These are phyloP conservation scores for Tephrocybe sp. DNA, from an alignment of 768 basidiomycete genomes.

Conservation along the genomic window DNA sequence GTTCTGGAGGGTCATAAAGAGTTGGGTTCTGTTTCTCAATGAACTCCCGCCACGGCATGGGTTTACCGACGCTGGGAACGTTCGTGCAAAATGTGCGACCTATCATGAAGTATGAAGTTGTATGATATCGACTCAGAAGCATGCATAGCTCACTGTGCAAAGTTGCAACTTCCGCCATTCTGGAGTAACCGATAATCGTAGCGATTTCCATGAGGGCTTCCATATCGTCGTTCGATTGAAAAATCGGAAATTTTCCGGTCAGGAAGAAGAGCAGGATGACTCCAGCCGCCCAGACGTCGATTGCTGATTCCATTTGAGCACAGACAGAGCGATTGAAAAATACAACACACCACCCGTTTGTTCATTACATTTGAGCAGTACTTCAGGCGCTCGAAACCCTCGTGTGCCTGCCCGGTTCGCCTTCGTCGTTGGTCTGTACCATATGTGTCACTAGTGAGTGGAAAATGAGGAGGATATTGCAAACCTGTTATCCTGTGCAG, in stretches of 20 bases:
- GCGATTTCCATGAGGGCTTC: conserved; percentile 97
- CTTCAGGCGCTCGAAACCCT: conserved; percentile 96
- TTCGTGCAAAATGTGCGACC: conserved; percentile 92
- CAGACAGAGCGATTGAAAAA: not conserved
- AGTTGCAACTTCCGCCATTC: conserved; percentile 83
- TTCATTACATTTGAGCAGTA: conserved; percentile 89
- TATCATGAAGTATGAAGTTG: conserved; percentile 26
- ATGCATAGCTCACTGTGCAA: conserved; percentile 74
- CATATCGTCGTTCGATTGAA: conserved; percentile 90
- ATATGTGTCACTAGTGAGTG: conserved; percentile 7
- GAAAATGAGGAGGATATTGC: not conserved
- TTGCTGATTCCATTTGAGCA: conserved; percentile 50
- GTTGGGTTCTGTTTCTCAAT: conserved; percentile 79
- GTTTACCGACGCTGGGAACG: conserved; percentile 72
- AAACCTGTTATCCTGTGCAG: conserved; percentile 72
- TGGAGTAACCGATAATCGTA: conserved; percentile 75
- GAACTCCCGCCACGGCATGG: conserved; percentile 71
- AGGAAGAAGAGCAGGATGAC: conserved; percentile 92
- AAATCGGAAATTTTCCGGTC: conserved; percentile 88
- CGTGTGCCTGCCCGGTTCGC: conserved; percentile 96
- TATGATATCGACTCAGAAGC: not conserved
- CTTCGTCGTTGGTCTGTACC: conserved; percentile 71
- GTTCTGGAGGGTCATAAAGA: conserved; percentile 49
- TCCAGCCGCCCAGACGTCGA: conserved; percentile 96
- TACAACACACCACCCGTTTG: conserved; percentile 79